These are phyloP conservation scores for Sutorius eximius DNA, from an alignment of 1,284 basidiomycete species.

Conservation along the genomic window DNA sequence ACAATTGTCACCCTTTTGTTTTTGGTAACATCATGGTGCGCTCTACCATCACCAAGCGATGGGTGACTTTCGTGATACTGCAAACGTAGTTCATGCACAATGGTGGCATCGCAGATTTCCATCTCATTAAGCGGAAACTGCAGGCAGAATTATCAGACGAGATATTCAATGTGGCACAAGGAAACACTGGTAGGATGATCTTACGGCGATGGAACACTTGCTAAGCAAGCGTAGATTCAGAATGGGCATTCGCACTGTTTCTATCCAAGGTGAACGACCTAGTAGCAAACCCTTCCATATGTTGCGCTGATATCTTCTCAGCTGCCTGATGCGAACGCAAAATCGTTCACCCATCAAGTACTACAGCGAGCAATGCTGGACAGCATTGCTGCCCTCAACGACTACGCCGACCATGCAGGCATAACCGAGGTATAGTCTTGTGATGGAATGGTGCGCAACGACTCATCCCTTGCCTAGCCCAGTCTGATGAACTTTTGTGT, in stretches of 20 bases:
- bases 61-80: background rate
- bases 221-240: slow-evolving; percentile 62
- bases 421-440: slow-evolving; percentile 60
- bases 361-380: slow-evolving; percentile 83
- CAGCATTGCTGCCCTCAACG: slow-evolving; percentile 79
- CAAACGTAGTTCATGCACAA: slow-evolving; percentile 89
- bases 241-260: slow-evolving; percentile 94
- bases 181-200: slow-evolving; percentile 75
- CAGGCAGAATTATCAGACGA: slow-evolving; percentile 78
- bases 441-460: background rate
- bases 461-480: slow-evolving; percentile 50
- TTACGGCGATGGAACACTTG: background rate
- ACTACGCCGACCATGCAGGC: slow-evolving; percentile 70
- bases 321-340: slow-evolving; percentile 80
- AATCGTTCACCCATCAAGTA: slow-evolving; percentile 59
- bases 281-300: background rate
- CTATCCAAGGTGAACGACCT: slow-evolving; percentile 66
- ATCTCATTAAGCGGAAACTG: slow-evolving; percentile 75
- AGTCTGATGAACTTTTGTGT: slow-evolving; percentile 96
- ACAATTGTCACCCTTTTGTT: slow-evolving; percentile 93
- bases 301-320: slow-evolving; percentile 33
- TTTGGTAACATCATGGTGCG: slow-evolving; percentile 86
- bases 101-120: slow-evolving; percentile 83
- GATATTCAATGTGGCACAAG: slow-evolving; percentile 82
- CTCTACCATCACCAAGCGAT: background rate